These are phyloP conservation scores for Plectosphaerella plurivora DNA, from an alignment of 2,329 filamentous ascomycete species.

Conservation along the genomic window DNA sequence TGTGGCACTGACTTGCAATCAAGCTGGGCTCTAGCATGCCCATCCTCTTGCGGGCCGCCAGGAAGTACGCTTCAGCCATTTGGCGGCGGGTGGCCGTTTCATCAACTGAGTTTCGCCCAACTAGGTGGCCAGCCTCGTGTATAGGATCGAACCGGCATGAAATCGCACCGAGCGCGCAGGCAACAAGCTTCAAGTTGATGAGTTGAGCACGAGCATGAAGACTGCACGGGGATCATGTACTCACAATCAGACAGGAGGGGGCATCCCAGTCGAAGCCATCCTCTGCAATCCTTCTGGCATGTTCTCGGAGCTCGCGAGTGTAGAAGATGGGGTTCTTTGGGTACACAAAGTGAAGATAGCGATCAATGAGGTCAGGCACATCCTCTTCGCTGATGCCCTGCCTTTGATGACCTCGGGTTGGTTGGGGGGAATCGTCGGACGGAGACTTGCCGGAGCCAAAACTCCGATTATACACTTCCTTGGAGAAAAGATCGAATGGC, in stretches of 20 bases:
- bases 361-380: constrained; percentile 15
- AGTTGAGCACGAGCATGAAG: neutral
- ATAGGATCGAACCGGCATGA: constrained; percentile 16
- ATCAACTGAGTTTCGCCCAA: neutral
- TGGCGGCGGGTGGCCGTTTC: neutral
- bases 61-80: constrained; percentile 9
- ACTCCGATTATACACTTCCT: neutral
- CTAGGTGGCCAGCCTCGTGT: neutral
- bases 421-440: neutral
- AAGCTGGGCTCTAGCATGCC: constrained; percentile 11
- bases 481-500: neutral
- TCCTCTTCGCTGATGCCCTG: constrained; percentile 12
- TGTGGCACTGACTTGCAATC: constrained; percentile 10
- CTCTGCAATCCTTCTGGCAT: constrained; percentile 15
- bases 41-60: constrained; percentile 8
- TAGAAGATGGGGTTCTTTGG: constrained; percentile 21
- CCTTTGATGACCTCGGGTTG: neutral
- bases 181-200: constrained; percentile 17
- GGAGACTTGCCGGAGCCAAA: neutral
- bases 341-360: constrained; percentile 18
- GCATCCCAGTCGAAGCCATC: constrained; percentile 13
- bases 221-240: neutral
- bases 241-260: constrained; percentile 2
- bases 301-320: constrained; percentile 13
- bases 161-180: constrained; percentile 22